A percentile compares a stretch with the other conserved stretches of the same genome.
These are phyloP conservation scores for Brassica juncea DNA, from an alignment of 345 rosid species.

Conservation along the genomic window DNA sequence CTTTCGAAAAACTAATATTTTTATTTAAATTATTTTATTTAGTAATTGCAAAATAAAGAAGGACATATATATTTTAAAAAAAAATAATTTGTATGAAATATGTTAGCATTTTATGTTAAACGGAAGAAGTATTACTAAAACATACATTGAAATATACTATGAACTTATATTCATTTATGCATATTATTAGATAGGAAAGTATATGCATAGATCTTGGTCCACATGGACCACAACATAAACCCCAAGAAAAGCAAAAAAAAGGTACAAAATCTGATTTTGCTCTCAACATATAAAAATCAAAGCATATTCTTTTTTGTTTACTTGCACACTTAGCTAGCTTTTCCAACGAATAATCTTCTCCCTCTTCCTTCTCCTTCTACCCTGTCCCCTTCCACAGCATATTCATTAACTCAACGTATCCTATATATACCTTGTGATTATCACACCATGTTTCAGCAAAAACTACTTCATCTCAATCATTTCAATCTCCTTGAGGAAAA, in stretches of 20 bases:
- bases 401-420: slow-evolving; percentile 4
- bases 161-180: neutral
- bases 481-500: neutral
- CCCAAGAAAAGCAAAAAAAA: slow-evolving; percentile 35
- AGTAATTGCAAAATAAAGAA: too few relatives aligned
- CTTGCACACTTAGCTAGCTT: slow-evolving; percentile 31
- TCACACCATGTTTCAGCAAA: slow-evolving; percentile 18
- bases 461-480: slow-evolving; percentile 30
- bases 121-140: too few relatives aligned
- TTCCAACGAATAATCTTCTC: slow-evolving; percentile 55
- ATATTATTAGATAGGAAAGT: neutral
- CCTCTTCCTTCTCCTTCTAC: slow-evolving; percentile 32
- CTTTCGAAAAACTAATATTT: too few relatives aligned
- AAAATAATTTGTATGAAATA: too few relatives aligned
- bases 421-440: slow-evolving; percentile 17
- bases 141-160: too few relatives aligned
- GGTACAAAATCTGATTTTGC: slow-evolving; percentile 34
- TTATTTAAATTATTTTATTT: too few relatives aligned
- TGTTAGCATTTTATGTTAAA: too few relatives aligned
- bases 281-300: slow-evolving; percentile 13
- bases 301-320: slow-evolving; percentile 30
- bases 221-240: slow-evolving; percentile 34
- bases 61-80: too few relatives aligned
- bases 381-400: slow-evolving; percentile 28
- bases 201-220: slow-evolving; percentile 1